Evolutionary conservation across 345 rosid genomes (phyloP), one percentile per base, ranked within the genome.

Genomic region (Chamaenerion angustifolium): DNA sequence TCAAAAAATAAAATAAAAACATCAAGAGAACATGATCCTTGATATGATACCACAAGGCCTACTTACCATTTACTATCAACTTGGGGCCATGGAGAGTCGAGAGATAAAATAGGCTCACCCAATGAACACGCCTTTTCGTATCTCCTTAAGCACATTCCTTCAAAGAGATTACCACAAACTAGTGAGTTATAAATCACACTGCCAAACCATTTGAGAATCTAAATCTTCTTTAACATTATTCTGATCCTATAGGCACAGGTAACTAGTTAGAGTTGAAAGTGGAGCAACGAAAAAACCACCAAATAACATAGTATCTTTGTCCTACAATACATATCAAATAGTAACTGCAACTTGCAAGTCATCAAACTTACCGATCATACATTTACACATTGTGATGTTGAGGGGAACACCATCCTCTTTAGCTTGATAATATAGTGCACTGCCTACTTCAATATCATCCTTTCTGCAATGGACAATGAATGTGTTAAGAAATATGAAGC

Each of bases 111-210:
- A 59, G 77, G 69, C 75, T 81, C 86, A 35, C 92, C 88, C 46
- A 64, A 63, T 31, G 62, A 52, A 43, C 71, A 74, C 46, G 82
- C 86, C 54, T 74, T 89, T 66, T 75, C 69, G 48, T 66, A 83
- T 67, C 88, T 83, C 70, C 70, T 63, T 67, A 67, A 73, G 77
- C 95, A 85, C 75, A 83, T 66, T 52, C 90, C 97, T 88, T 68
- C 66, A 68, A 46, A 61, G 11, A 64, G 31, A 66, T 40, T 12
- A 23, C 13, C 12, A 27, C n/a, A 4, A 31, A 12, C 16, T 23
- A 15, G 11, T 31, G 14, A 35, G 42, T 50, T n/a, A 35, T 1
- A 31, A 46, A 46, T 27, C 21, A 43, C 12, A 40, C 46, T 11
- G 31, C 40, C 11, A 10, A 37, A 54, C 7, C 16, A 43, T 16